Conservation (phyloP, 495 filamentous ascomycete species). For the Daldinia decipiens region DNA sequence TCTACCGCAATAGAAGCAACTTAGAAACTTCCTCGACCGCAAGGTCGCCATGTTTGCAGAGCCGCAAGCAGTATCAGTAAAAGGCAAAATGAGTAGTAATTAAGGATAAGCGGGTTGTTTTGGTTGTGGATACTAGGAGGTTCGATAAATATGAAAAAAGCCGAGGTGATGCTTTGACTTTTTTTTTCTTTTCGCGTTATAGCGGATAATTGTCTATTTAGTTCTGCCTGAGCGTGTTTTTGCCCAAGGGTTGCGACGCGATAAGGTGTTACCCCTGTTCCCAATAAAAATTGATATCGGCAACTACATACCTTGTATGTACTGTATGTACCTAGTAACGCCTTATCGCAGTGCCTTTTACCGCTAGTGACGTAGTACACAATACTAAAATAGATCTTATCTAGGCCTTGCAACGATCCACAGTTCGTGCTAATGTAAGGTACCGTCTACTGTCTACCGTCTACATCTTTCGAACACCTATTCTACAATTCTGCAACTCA, state of each 20-base stretch:
- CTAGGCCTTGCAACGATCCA: constrained; percentile 11
- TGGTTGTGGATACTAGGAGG: background rate
- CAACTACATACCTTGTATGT: too few relatives aligned
- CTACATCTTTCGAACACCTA: constrained; percentile 10
- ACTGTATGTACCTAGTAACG: too few relatives aligned
- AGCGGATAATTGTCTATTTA: constrained; percentile 17
- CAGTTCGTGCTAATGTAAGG: constrained; percentile 26
- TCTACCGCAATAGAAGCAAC: constrained; percentile 81
- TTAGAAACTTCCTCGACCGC: constrained; percentile 57
- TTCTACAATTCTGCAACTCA: constrained; percentile 1
- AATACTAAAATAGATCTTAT: constrained; percentile 13
- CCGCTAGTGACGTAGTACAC: constrained; percentile 10
- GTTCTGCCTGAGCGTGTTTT: constrained; percentile 4
- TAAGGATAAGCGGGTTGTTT: constrained; percentile 2
- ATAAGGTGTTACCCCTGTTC: constrained; percentile 16
- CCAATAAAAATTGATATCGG: constrained; percentile 6
- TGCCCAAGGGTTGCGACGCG: constrained; percentile 23
- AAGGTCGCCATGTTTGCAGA: constrained; percentile 47
- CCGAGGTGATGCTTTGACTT: constrained; percentile 17
- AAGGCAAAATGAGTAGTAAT: background rate
- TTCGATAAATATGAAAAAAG: constrained; percentile 1
- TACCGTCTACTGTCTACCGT: constrained; percentile 16
- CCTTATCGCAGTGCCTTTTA: constrained; percentile 5
- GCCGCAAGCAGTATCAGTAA: background rate
- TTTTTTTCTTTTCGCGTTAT: constrained; percentile 10